These are phyloP conservation scores for Calocera cornea DNA, from an alignment of 768 basidiomycete genomes.

Conservation along the genomic window DNA sequence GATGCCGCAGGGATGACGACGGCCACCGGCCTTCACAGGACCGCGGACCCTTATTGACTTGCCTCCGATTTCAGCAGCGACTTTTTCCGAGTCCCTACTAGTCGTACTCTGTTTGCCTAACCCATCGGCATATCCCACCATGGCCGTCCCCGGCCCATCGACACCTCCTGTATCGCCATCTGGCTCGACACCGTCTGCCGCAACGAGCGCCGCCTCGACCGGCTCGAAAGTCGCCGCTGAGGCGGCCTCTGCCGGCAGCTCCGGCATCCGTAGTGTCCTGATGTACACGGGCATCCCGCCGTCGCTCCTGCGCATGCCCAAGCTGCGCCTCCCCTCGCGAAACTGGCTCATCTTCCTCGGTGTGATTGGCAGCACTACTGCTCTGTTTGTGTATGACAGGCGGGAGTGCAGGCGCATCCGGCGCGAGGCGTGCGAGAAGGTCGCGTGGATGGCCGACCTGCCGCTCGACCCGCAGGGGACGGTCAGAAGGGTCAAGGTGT, in stretches of 20 bases:
- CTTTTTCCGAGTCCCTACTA: background rate
- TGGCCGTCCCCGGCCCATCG: background rate
- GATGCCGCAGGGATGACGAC: too few species aligned
- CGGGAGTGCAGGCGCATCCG: constrained; percentile 64
- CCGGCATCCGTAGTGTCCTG: constrained; percentile 17
- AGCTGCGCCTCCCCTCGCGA: constrained; percentile 54
- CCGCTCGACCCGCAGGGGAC: constrained; percentile 48
- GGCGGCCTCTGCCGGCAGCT: background rate
- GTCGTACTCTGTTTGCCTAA: background rate
- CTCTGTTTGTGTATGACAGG: constrained; percentile 78
- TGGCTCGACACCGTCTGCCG: background rate
- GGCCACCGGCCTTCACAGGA: too few species aligned
- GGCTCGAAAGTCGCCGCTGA: too few species aligned
- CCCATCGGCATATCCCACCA: background rate
- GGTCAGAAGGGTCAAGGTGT: constrained; percentile 72
- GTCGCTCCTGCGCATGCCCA: constrained; percentile 68
- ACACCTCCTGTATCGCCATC: background rate
- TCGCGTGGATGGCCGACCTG: constrained; percentile 61
- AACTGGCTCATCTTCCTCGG: constrained; percentile 91
- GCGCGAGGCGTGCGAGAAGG: constrained; percentile 63
- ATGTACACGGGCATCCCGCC: constrained; percentile 41
- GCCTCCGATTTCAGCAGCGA: background rate
- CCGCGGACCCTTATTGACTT: background rate
- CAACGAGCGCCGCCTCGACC: too few species aligned
- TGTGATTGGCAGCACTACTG: constrained; percentile 53